A percentile compares a stretch with the other conserved stretches of the same genome.
These are phyloP conservation scores for Fomitiporia mediterranea DNA, from an alignment of 1,284 basidiomycete genomes.

Conservation along the genomic window DNA sequence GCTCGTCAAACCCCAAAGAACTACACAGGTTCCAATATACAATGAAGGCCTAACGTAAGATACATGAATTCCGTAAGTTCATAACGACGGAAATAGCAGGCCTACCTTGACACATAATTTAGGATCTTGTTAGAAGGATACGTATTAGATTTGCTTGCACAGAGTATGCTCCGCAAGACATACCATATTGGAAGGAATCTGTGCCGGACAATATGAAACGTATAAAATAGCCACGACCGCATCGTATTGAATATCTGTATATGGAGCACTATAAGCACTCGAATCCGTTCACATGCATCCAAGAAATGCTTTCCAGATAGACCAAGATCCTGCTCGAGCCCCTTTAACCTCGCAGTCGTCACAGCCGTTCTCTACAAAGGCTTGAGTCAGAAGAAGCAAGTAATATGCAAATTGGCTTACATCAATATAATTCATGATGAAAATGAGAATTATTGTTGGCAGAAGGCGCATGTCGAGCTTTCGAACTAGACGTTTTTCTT, in stretches of 20 bases:
- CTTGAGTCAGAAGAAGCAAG: not conserved
- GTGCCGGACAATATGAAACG: slow-evolving; percentile 55
- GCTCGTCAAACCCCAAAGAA: slow-evolving; percentile 62
- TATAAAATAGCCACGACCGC: slow-evolving; percentile 56
- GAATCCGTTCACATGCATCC: slow-evolving; percentile 16
- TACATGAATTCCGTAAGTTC: not conserved
- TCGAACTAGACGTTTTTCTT: slow-evolving; percentile 43
- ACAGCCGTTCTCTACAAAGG: slow-evolving; percentile 49
- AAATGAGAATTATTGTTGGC: slow-evolving; percentile 58
- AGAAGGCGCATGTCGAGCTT: slow-evolving; percentile 57
- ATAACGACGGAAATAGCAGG: not conserved
- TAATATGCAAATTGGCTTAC: slow-evolving; percentile 32
- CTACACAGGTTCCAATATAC: slow-evolving; percentile 56
- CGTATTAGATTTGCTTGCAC: not conserved
- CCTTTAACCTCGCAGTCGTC: slow-evolving; percentile 55
- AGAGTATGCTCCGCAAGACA: not conserved
- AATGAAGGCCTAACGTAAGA: slow-evolving; percentile 46
- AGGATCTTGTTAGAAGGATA: slow-evolving; percentile 1
- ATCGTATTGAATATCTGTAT: slow-evolving; percentile 49
- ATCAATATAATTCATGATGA: slow-evolving; percentile 67
- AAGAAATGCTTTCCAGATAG: slow-evolving; percentile 37
- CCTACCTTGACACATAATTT: slow-evolving; percentile 28
- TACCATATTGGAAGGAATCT: slow-evolving; percentile 66
- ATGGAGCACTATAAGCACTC: not conserved
- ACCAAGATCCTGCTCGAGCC: slow-evolving; percentile 52